These are phyloP conservation scores for Neotropicomus parvogracilis DNA, from an alignment of 1,284 basidiomycete species.

Conservation along the genomic window DNA sequence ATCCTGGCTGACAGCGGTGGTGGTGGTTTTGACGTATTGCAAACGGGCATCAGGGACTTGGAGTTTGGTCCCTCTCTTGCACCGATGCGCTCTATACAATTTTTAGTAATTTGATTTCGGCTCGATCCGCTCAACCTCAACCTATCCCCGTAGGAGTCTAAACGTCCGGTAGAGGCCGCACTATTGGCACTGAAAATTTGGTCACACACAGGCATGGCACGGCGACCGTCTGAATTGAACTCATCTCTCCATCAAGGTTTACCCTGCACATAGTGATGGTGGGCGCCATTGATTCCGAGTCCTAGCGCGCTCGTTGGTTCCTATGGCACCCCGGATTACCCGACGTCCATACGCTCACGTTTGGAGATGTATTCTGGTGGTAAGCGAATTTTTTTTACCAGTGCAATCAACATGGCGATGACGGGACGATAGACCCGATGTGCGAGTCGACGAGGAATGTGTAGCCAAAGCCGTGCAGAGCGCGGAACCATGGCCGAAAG, in stretches of 20 bases:
- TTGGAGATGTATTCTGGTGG: conserved; percentile 9
- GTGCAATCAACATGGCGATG: conserved; percentile 36
- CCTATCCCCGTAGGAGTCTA: conserved; percentile 44
- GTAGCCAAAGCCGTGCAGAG: conserved; percentile 37
- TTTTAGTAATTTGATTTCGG: conserved; percentile 7
- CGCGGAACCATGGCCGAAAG: conserved; percentile 40
- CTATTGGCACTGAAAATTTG: conserved; percentile 49
- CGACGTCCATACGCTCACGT: conserved; percentile 43
- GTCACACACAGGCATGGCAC: conserved; percentile 50
- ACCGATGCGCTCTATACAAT: neutral
- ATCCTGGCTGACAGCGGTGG: neutral
- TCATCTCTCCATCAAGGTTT: neutral
- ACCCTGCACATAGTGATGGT: conserved; percentile 20
- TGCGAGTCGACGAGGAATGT: conserved; percentile 43
- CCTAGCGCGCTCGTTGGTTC: too few species aligned
- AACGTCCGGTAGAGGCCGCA: conserved; percentile 48
- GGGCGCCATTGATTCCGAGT: too few species aligned
- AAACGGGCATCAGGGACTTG: conserved; percentile 25
- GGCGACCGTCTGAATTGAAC: conserved; percentile 33
- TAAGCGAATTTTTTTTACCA: conserved; percentile 26
- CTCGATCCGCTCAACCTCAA: conserved; percentile 47
- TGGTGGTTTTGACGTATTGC: conserved; percentile 44
- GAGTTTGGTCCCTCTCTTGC: too few species aligned
- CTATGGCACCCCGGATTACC: conserved; percentile 47
- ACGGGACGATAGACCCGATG: conserved; percentile 30